Evolutionary conservation across 1,139 yeast species (phyloP).

Genomic region (Yamadazyma jaroonii): DNA sequence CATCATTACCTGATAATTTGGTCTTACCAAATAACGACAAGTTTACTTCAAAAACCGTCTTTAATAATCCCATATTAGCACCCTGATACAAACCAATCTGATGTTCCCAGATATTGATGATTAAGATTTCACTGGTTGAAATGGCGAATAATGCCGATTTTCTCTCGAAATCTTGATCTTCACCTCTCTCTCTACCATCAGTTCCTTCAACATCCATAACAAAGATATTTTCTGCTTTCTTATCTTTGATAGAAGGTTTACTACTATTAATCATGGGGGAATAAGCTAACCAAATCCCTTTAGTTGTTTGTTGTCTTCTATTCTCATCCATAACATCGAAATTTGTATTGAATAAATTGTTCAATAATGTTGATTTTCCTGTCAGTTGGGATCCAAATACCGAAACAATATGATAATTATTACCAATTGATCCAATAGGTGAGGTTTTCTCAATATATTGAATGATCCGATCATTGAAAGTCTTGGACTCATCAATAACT

Average conservation of each 20-base stretch:
- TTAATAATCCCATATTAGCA: slow-evolving; percentile 92
- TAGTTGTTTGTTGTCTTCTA: slow-evolving; percentile 82
- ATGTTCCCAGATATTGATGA: slow-evolving; percentile 94
- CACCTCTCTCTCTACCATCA: slow-evolving; percentile 97
- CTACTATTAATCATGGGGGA: slow-evolving; percentile 42
- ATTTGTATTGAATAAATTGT: slow-evolving; percentile 76
- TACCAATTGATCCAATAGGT: slow-evolving; percentile 42
- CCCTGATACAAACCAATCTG: slow-evolving; percentile 97
- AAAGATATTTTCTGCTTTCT: slow-evolving; percentile 46
- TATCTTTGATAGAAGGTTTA: slow-evolving; percentile 17
- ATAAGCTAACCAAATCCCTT: slow-evolving; percentile 91
- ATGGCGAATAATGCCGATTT: slow-evolving; percentile 94
- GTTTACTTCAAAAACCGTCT: slow-evolving; percentile 95
- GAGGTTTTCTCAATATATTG: slow-evolving; percentile 37
- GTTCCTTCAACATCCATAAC: slow-evolving; percentile 98
- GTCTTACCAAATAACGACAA: slow-evolving; percentile 66
- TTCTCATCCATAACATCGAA: slow-evolving; percentile 93
- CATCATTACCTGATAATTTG: slow-evolving; percentile 32
- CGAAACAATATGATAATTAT: slow-evolving; percentile 84
- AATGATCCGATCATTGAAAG: slow-evolving; percentile 47
- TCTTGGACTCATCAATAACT: slow-evolving; percentile 74
- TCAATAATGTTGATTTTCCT: slow-evolving; percentile 89
- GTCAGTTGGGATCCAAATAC: slow-evolving; percentile 98
- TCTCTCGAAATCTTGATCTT: slow-evolving; percentile 96
- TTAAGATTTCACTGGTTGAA: slow-evolving; percentile 85